Base-by-base conservation (phyloP, 257 asterid species). In the Solanum gandarillasii region DNA sequence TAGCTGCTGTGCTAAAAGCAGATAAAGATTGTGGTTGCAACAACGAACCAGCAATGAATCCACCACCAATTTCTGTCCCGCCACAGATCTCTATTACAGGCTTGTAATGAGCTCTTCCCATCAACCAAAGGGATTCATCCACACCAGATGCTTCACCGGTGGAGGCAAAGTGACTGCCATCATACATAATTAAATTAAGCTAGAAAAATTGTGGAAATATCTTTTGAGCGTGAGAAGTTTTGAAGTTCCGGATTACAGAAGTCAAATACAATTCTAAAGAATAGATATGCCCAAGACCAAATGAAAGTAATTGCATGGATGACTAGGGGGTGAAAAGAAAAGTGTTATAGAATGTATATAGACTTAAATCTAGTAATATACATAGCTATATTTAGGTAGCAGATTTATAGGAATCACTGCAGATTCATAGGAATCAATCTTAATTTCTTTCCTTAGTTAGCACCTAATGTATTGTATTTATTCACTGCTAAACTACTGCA, bases 41-140 rank as follows among this genome's bases (percentile, higher is more conserved):
- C 88, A 95, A 60, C 13, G 98, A 95, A 87, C 99, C 99, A 82
- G 98, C 90, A 87, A 95, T 91, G 83, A 97, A 97, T 88, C 95
- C 99, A 65, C 99, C 99, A 48, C 99, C 99, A 87, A 97, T 95
- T 92, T 97, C 99, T 83, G 99, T 97, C 88, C 99, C 99, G 81
- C 99, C 99, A 88, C 99, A 97, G 89, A 95, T 95, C 91, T 97
- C 99, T 84, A 97, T 95, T 83, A 97, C 93, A 88, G 99, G 99
- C 92, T 95, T 95, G 91, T 94, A 97, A 20, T 81, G 84, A 87
- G 99, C 98, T 91, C 98, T 94, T 83, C 99, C 95, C 99, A 97
- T 97, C 91, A 97, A 92, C 99, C 99, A 97, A 8, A 97, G 98
- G 93, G 93, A 95, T 90, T 97, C 99, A 90, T 95, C 99, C 88